These are phyloP conservation scores for Calycina herbarum DNA, from an alignment of 2,329 filamentous ascomycete species.

Conservation along the genomic window DNA sequence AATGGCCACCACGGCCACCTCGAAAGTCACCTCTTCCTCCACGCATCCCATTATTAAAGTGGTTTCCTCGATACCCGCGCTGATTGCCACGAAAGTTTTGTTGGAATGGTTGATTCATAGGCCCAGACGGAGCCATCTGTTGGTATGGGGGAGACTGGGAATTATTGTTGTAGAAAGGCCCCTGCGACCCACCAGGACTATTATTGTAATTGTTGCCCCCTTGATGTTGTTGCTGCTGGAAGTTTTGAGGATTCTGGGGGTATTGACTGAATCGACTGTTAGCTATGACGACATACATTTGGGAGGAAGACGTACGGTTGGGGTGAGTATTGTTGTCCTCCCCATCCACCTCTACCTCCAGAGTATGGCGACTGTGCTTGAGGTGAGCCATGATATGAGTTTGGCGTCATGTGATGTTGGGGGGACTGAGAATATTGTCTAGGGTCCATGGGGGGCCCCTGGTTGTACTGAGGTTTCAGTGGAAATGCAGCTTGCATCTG, in stretches of 20 bases:
- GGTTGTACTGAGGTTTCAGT: constrained; percentile 40
- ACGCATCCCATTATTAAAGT: constrained; percentile 47
- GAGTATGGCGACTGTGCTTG: constrained; percentile 61
- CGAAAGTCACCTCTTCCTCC: constrained; percentile 45
- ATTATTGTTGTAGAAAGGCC: constrained; percentile 52
- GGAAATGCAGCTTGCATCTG: constrained; percentile 41
- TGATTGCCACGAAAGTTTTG: constrained; percentile 45
- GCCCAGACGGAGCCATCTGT: constrained; percentile 54
- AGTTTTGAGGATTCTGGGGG: constrained; percentile 55
- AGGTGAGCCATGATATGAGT: constrained; percentile 60
- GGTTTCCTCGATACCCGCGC: constrained; percentile 60
- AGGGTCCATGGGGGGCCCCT: constrained; percentile 36
- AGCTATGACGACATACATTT: constrained; percentile 29
- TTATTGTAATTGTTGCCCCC: constrained; percentile 29
- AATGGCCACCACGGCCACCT: constrained; percentile 54
- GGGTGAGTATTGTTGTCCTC: constrained; percentile 42
- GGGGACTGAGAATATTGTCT: constrained; percentile 59
- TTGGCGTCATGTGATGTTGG: constrained; percentile 54
- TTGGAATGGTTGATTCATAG: constrained; percentile 53
- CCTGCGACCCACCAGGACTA: constrained; percentile 53
- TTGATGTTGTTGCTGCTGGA: constrained; percentile 51
- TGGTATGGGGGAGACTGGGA: constrained; percentile 50
- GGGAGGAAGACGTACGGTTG: constrained; percentile 47
- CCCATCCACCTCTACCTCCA: constrained; percentile 54
- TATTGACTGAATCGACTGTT: constrained; percentile 56